Percentiles rank a stretch among this genome's conserved stretches.
These are phyloP conservation scores for Dipodascopsis uninucleata DNA, from an alignment of 805 yeast species.

Conservation along the genomic window DNA sequence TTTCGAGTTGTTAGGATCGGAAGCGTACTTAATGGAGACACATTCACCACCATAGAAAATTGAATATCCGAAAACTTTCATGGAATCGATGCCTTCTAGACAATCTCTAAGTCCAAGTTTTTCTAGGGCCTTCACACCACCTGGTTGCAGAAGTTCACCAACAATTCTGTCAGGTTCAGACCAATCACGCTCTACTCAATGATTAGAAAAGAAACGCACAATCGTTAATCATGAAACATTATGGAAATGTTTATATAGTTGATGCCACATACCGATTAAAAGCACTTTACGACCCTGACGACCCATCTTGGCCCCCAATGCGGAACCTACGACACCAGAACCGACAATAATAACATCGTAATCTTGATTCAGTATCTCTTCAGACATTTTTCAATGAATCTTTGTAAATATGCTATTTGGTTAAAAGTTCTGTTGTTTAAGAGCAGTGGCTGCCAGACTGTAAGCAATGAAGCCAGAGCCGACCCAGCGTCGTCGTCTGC, in stretches of 20 bases:
- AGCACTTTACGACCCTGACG: constrained; percentile 82
- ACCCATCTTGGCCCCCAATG: constrained; percentile 84
- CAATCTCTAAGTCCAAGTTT: constrained; percentile 80
- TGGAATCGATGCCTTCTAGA: constrained; percentile 71
- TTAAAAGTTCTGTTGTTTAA: no score
- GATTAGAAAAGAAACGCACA: no score
- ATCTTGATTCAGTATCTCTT: no score
- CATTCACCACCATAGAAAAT: constrained; percentile 60
- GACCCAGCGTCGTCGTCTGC: no score
- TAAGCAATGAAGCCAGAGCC: no score
- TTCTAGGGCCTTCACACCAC: constrained; percentile 80
- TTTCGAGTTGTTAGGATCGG: constrained; percentile 16
- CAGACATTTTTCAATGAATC: no score
- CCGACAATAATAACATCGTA: constrained; percentile 90
- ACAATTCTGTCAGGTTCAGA: constrained; percentile 91
- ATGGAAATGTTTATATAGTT: no score
- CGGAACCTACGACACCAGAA: constrained; percentile 98
- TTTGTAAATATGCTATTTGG: no score
- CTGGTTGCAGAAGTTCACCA: constrained; percentile 96
- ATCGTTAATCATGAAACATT: no score
- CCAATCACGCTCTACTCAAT: constrained; percentile 83
- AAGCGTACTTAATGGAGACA: constrained; percentile 67
- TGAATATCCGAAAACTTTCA: constrained; percentile 74
- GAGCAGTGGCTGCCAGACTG: no score
- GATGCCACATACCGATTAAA: constrained; percentile 39